Evolutionary conservation across 352 stramenopile species (phyloP), one percentile per base, ranked within the genome.

Genomic region (Phytopythium mirpurense): DNA sequence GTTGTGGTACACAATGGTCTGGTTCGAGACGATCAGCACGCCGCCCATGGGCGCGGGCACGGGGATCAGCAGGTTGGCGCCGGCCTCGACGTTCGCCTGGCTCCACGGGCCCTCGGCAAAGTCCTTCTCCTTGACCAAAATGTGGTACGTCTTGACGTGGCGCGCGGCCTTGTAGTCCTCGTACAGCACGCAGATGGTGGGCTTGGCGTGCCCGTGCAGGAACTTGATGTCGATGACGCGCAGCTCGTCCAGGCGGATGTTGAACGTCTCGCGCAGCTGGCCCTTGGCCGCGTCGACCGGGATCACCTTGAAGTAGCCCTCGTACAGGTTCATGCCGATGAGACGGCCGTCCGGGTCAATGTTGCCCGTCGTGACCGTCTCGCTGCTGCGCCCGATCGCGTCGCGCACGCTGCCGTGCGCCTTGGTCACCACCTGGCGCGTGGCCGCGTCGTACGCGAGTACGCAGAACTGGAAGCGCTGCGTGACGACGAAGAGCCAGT

Each of bases 201-300:
- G 84, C 58, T 92, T 91, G n/a, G 54, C 66, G 63, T 90, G 91
- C 2, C 87, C 90, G 57, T 96, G 72, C 10, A 97, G 66, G 63
- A 97, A 97, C 62, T 96, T 93, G 67, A 97, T 95, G 60, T 98
- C 91, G 52, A 97, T 89, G 45, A 98, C 87, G 40, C 91, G 75
- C 31, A 96, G 67, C 68, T 97, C 91, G 61, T 97, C 90, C 55
- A 98, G 68, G 3, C 87, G 90, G 42, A 98, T 94, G 65, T 97
- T 97, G 67, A 97, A 97, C 36, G 83, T 82, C 36, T 96, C 85
- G 40, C 80, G 80, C 14, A 96, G 69, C 29, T 85, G 74, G 14
- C 86, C 84, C 54, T 84, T 88, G 56, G 65, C 62, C 38, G 65
- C 73, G 59, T 97, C 86, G 57, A 97, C 93, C 41, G 86, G 86